A percentile compares a stretch with the other conserved stretches of the same genome.
These are phyloP conservation scores for Podila horticola DNA, from an alignment of 192 early-diverging fungal species.

Conservation along the genomic window DNA sequence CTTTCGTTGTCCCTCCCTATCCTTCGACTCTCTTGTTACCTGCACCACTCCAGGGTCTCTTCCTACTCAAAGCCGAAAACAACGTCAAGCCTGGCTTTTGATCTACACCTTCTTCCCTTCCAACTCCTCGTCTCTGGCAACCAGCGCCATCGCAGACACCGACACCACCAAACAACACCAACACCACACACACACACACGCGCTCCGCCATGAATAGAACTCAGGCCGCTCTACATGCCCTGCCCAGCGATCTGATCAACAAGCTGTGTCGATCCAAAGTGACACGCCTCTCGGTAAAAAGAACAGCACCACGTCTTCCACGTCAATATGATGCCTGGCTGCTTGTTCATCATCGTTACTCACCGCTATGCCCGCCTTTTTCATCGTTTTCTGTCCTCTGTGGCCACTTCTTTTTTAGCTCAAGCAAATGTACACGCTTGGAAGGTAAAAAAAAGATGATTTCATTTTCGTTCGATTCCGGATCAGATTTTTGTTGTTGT, in stretches of 20 bases:
- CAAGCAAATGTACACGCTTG: constrained; percentile 45
- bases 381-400: background rate
- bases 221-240: constrained; percentile 26
- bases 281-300: constrained; percentile 28
- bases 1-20: background rate
- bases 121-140: no score
- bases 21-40: no score
- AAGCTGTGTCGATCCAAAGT: constrained; percentile 45
- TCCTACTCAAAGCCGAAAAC: no score
- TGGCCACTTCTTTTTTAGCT: constrained; percentile 1
- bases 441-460: constrained; percentile 19
- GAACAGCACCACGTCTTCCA: background rate
- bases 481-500: background rate
- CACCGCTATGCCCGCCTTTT: background rate
- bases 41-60: no score
- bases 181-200: background rate
- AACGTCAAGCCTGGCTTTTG: no score
- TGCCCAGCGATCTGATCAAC: constrained; percentile 36
- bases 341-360: background rate
- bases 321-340: no score
- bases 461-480: background rate
- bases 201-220: constrained; percentile 24
- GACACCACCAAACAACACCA: background rate
- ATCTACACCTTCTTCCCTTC: no score
- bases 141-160: no score